Evolutionary conservation across 352 stramenopile species (phyloP).

Genomic region (Elongisporangium undulatum): DNA sequence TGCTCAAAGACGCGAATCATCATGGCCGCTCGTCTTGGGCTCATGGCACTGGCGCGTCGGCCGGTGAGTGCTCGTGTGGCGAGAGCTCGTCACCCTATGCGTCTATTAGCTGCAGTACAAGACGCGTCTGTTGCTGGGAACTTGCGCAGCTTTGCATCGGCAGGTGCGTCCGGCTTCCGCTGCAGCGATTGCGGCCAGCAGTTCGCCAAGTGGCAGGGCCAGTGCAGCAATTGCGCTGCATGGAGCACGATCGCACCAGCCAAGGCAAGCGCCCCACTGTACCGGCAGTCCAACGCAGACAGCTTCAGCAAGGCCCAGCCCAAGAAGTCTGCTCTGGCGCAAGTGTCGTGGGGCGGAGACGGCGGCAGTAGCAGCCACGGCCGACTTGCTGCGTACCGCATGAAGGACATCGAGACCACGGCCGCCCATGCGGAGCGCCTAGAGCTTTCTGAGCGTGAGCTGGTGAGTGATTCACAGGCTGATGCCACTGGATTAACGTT

Average conservation of each 20-base stretch:
- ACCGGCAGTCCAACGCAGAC: conserved; percentile 55
- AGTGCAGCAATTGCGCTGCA: conserved; percentile 81
- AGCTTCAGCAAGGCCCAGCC: conserved; percentile 33
- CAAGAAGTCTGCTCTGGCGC: conserved; percentile 15
- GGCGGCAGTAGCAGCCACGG: conserved; percentile 5
- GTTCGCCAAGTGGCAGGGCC: conserved; percentile 82
- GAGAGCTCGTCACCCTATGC: neutral
- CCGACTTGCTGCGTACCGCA: conserved; percentile 27
- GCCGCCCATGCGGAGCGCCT: conserved; percentile 42
- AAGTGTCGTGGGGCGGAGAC: conserved; percentile 27
- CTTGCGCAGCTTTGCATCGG: neutral
- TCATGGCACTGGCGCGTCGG: neutral
- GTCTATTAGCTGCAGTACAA: neutral
- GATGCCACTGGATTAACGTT: conserved; percentile 3
- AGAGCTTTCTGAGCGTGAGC: conserved; percentile 61
- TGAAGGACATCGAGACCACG: conserved; percentile 65
- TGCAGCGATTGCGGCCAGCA: conserved; percentile 55
- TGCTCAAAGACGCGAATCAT: neutral
- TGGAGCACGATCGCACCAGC: conserved; percentile 89
- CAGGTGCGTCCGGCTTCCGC: conserved; percentile 18
- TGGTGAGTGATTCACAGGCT: conserved; percentile 21
- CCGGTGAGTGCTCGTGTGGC: neutral
- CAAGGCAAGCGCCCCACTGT: conserved; percentile 26
- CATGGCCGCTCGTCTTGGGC: neutral
- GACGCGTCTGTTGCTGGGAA: neutral